phyloP scores from a whole-genome alignment of 305 asterid species.

The Fraxinus paxiana region DNA sequence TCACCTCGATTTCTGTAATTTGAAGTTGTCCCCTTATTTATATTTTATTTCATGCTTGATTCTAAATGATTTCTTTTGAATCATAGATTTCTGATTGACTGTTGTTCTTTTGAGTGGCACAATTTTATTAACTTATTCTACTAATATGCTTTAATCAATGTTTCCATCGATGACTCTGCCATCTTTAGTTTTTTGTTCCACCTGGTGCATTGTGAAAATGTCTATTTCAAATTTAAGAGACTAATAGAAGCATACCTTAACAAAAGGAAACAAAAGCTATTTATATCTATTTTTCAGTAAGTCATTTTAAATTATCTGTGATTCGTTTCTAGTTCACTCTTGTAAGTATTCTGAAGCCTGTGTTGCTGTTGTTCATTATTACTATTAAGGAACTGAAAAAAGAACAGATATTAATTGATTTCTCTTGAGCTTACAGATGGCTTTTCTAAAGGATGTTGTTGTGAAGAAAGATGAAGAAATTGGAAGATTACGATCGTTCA shows the following conservation, averaged over 20 bases:
- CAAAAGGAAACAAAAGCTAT: background rate
- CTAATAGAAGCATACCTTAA: background rate
- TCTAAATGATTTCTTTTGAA: background rate
- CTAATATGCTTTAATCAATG: background rate
- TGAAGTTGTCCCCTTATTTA: background rate
- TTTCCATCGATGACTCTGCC: background rate
- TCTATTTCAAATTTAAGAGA: background rate
- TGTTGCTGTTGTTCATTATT: background rate
- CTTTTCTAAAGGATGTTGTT: slow-evolving; percentile 61
- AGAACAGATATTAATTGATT: slow-evolving; percentile 10
- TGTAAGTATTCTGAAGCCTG: background rate
- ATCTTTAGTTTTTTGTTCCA: background rate
- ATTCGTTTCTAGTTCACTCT: background rate
- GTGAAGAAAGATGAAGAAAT: slow-evolving; percentile 77
- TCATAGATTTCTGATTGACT: background rate
- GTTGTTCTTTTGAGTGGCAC: background rate
- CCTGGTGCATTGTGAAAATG: background rate
- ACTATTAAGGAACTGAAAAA: background rate
- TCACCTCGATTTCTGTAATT: slow-evolving; percentile 2
- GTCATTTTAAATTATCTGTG: background rate
- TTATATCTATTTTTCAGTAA: background rate
- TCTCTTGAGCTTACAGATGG: slow-evolving; percentile 47
- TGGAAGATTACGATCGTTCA: slow-evolving; percentile 43
- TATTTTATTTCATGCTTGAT: slow-evolving; percentile 2
- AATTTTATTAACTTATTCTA: background rate